phyloP scores from a whole-genome alignment of 345 rosid genomes.

The Turnera subulata region DNA sequence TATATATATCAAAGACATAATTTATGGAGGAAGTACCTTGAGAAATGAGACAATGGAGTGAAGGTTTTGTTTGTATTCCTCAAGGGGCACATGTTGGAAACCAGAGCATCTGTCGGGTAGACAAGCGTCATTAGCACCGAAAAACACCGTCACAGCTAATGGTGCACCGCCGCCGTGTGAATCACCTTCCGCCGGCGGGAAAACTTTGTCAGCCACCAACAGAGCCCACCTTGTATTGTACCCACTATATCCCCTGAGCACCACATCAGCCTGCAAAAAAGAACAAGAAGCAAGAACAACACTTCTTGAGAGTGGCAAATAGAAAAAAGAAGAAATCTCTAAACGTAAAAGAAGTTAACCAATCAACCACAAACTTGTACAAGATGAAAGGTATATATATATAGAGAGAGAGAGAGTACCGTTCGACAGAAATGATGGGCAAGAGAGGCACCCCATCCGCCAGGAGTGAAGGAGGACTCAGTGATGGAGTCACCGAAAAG shows the following conservation, averaged over 20 bases:
- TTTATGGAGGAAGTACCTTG: constrained; percentile 41
- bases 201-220: constrained; percentile 53
- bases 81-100: constrained; percentile 86
- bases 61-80: constrained; percentile 66
- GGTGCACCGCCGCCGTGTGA: constrained; percentile 24
- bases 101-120: constrained; percentile 70
- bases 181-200: constrained; percentile 34
- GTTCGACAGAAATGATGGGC: constrained; percentile 72
- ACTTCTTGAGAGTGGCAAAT: neutral
- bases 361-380: neutral
- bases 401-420: too few species aligned
- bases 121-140: constrained; percentile 94
- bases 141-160: constrained; percentile 69
- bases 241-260: constrained; percentile 78
- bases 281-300: neutral
- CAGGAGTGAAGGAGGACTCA: constrained; percentile 58
- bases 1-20: too few species aligned
- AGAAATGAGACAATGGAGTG: constrained; percentile 52
- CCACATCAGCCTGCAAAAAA: constrained; percentile 47
- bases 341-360: neutral
- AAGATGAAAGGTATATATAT: too few species aligned
- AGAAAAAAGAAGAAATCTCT: neutral
- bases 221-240: constrained; percentile 87
- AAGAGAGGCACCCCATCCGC: constrained; percentile 88
- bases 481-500: constrained; percentile 95